These are phyloP conservation scores for Polyrhizophydium stewartii DNA, from an alignment of 371 early-diverging fungal species.

Conservation along the genomic window DNA sequence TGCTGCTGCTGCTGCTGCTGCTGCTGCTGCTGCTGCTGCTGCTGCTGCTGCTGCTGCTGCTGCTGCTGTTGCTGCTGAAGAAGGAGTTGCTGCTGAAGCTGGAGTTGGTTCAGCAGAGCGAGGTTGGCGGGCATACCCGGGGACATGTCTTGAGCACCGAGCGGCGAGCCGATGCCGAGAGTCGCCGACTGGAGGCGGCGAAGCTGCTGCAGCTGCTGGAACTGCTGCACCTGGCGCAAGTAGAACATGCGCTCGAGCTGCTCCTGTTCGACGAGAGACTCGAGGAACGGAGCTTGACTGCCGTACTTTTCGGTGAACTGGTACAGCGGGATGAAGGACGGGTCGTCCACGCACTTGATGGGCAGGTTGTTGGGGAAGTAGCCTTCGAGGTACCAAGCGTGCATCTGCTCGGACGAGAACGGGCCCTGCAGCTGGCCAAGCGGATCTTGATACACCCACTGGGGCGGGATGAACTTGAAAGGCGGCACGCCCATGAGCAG, in stretches of 20 bases:
- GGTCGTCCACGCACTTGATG: conserved; percentile 32
- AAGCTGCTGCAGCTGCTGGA: neutral
- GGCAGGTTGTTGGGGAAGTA: conserved; percentile 41
- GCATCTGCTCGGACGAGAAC: conserved; percentile 46
- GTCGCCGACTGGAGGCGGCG: neutral
- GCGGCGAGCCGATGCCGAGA: neutral
- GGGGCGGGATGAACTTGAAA: conserved; percentile 18
- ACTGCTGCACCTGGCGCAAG: neutral
- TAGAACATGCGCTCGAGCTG: conserved; percentile 5
- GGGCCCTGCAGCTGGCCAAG: conserved; percentile 42
- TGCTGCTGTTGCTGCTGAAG: conserved; percentile 5
- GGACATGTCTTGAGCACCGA: no score
- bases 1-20: no score
- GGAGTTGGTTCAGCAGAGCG: no score
- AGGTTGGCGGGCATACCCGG: no score
- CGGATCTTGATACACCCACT: conserved; percentile 50
- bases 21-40: no score
- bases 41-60: neutral
- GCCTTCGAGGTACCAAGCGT: conserved; percentile 40
- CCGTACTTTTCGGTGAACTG: conserved; percentile 30
- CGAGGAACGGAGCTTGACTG: conserved; percentile 31
- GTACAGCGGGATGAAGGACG: conserved; percentile 31
- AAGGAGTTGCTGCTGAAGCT: no score
- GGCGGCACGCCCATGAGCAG: no score
- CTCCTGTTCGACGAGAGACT: conserved; percentile 22